Evolutionary conservation across 1,284 basidiomycete genomes (phyloP).

Genomic region (Sphaerobolus stellatus): DNA sequence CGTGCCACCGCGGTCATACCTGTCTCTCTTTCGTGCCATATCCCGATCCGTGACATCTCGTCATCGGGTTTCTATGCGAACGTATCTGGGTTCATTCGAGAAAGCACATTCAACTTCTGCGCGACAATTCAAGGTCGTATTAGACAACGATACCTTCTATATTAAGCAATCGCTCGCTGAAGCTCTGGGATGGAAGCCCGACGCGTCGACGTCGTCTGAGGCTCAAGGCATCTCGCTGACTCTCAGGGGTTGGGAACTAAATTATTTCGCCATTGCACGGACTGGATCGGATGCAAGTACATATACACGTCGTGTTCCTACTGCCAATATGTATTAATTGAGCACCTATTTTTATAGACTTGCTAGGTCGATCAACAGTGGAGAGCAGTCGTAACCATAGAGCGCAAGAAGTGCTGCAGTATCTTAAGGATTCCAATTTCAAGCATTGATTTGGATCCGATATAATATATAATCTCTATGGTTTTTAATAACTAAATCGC

Average conservation of each 20-base stretch:
- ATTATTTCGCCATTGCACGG: constrained; percentile 16
- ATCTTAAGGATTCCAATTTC: neutral
- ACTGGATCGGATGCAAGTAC: constrained; percentile 11
- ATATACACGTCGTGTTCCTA: neutral
- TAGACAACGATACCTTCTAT: constrained; percentile 19
- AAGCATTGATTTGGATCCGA: no score
- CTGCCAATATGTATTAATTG: neutral
- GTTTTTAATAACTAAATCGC: no score
- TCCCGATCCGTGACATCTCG: no score
- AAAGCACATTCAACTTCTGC: neutral
- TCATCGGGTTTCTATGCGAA: no score
- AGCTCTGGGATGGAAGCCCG: constrained; percentile 16
- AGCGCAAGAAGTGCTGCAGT: neutral
- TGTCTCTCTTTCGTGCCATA: no score
- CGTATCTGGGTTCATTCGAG: no score
- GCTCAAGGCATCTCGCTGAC: constrained; percentile 13
- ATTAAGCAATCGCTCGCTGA: constrained; percentile 13
- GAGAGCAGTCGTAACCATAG: neutral
- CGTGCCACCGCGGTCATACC: no score
- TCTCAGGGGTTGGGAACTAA: constrained; percentile 15
- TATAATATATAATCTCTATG: no score
- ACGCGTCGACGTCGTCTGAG: neutral
- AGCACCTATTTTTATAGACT: neutral
- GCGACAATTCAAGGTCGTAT: constrained; percentile 14
- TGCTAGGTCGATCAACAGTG: neutral